A percentile compares a stretch with the other conserved stretches of the same genome.
phyloP scores from a whole-genome alignment of 495 filamentous ascomycete genomes.

The Cairneyella variabilis region DNA sequence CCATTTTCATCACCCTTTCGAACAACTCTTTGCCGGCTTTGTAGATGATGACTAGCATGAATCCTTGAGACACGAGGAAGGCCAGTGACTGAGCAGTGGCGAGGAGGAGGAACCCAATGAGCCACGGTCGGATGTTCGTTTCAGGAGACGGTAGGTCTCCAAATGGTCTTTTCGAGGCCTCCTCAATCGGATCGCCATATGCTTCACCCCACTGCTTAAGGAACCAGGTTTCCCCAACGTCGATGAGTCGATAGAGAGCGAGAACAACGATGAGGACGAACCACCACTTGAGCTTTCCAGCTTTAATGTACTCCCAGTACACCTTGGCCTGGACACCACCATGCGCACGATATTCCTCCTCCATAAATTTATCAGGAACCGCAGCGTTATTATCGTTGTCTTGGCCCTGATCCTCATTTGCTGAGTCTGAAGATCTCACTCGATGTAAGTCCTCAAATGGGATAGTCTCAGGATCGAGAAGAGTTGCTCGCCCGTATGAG shows the following conservation, averaged over 20 bases:
- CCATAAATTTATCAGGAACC: constrained; percentile 71
- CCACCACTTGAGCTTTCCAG: constrained; percentile 73
- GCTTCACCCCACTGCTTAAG: constrained; percentile 82
- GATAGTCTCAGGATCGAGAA: constrained; percentile 37
- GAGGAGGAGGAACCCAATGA: constrained; percentile 60
- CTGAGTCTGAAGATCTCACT: constrained; percentile 27
- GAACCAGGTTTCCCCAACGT: constrained; percentile 69
- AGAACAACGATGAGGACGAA: constrained; percentile 52
- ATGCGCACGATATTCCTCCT: constrained; percentile 72
- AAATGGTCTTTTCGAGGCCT: constrained; percentile 38
- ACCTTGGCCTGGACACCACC: constrained; percentile 70
- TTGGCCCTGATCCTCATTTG: constrained; percentile 32
- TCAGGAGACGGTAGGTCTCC: constrained; percentile 59
- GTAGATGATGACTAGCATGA: constrained; percentile 70
- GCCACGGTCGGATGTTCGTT: constrained; percentile 69
- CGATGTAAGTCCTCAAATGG: constrained; percentile 21
- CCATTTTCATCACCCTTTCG: constrained; percentile 58
- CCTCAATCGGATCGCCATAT: constrained; percentile 41
- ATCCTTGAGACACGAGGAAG: constrained; percentile 48
- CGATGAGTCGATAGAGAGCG: constrained; percentile 52
- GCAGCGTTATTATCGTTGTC: constrained; percentile 48
- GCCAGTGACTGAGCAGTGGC: constrained; percentile 53
- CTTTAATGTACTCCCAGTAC: constrained; percentile 81
- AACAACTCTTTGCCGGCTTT: constrained; percentile 71
- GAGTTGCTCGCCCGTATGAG: constrained; percentile 44